Evolutionary conservation across 345 rosid species (phyloP).

Genomic region (Populus pruinosa): DNA sequence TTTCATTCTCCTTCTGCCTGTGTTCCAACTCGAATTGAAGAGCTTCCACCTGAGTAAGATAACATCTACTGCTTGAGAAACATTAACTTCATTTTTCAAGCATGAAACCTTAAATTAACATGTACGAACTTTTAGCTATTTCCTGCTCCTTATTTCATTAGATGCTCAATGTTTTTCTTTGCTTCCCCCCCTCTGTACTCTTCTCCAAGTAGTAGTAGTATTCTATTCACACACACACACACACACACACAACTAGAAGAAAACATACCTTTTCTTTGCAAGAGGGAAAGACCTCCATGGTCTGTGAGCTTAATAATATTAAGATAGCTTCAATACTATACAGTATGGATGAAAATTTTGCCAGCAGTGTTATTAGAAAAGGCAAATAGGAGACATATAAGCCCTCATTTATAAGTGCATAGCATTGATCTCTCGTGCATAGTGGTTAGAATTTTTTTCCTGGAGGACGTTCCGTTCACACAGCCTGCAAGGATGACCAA

Average conservation of each 20-base stretch:
- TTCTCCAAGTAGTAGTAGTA: too few relatives aligned
- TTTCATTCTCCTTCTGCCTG: conserved; percentile 38
- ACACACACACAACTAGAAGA: not conserved
- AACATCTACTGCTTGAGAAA: not conserved
- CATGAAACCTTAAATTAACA: too few relatives aligned
- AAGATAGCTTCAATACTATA: too few relatives aligned
- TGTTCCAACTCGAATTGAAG: conserved; percentile 32
- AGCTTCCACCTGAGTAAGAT: conserved; percentile 20
- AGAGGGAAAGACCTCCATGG: conserved; percentile 12
- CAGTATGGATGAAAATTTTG: too few relatives aligned
- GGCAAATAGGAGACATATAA: not conserved
- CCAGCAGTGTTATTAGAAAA: not conserved
- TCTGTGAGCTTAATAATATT: fast-evolving
- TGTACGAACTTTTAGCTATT: too few relatives aligned
- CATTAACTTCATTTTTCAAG: too few relatives aligned
- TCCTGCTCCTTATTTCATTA: too few relatives aligned
- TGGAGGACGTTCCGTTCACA: not conserved
- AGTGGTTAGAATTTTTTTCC: not conserved
- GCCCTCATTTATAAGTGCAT: not conserved
- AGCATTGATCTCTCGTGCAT: not conserved
- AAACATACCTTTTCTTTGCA: conserved; percentile 4
- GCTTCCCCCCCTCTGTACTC: too few relatives aligned
- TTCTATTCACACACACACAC: too few relatives aligned
- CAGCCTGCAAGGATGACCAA: not conserved
- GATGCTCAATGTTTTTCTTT: too few relatives aligned